These are phyloP conservation scores for Camellia oleifera DNA, from an alignment of 179 eudicot genomes.

Conservation along the genomic window DNA sequence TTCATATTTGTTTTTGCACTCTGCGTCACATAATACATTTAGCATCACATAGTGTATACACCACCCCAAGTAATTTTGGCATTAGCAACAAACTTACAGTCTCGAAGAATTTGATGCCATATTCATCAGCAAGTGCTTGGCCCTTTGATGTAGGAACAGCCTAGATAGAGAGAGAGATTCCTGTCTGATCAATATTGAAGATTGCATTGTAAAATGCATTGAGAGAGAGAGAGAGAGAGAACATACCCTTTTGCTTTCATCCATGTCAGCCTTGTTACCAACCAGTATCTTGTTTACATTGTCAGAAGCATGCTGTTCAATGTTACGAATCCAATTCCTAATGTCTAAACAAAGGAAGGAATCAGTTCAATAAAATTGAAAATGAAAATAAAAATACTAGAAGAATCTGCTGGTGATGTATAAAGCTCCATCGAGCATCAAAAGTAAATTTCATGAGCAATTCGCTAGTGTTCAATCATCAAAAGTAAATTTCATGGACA, in stretches of 20 bases:
- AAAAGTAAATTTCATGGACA: not conserved
- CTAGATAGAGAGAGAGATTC: constrained; percentile 17
- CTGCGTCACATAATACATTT: constrained; percentile 19
- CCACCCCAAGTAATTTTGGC: not conserved
- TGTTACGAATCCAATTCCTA: constrained; percentile 60
- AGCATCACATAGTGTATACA: not conserved
- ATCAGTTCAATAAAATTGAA: constrained; percentile 4
- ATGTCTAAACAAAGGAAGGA: constrained; percentile 34
- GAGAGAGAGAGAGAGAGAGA: constrained; percentile 8
- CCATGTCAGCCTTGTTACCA: constrained; percentile 74
- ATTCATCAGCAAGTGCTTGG: constrained; percentile 54
- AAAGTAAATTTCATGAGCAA: constrained; percentile 2
- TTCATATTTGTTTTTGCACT: constrained; percentile 59
- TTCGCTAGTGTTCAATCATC: not conserved
- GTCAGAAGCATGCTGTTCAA: constrained; percentile 64
- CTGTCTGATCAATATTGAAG: not conserved
- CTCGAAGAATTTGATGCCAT: constrained; percentile 56
- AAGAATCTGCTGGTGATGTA: not conserved
- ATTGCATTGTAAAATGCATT: not conserved
- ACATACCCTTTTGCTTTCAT: constrained; percentile 58
- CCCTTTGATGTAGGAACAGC: constrained; percentile 43
- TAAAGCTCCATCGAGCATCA: not conserved
- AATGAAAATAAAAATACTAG: not conserved
- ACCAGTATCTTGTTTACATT: constrained; percentile 62
- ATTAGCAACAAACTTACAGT: constrained; percentile 27